Base-by-base conservation (phyloP, 2,329 filamentous ascomycete genomes). In the Aspergillus chevalieri region DNA sequence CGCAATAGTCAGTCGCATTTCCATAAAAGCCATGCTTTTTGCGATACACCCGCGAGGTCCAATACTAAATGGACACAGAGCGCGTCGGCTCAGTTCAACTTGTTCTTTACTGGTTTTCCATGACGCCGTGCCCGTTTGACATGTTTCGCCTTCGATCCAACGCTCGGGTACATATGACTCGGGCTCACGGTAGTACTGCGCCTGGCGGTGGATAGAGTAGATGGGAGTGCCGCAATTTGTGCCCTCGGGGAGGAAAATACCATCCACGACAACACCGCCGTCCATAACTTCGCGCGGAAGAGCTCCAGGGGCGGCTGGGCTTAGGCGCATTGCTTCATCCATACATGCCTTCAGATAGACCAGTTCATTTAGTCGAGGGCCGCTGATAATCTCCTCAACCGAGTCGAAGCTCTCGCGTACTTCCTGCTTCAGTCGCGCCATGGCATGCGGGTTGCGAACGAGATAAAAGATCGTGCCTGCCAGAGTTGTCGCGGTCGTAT, bases 201-300 rank as follows among this genome's bases (percentile, higher is more conserved):
- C 67, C 65, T 86, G 83, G 63, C 86, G 84, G 60, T 87, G 85
- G 56, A 87, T 78, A 2, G 83, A 75, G 68, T 86, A 87, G 62
- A 84, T 80, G 10, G 84, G 80, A 3, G 80, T 81, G 36, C 83
- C 84, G 46, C 85, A 78, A 47, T 85, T 76, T 14, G 76, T 81
- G 43, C 84, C 83, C 3, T 71, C 77, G 1, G 68, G 67, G 8
- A 72, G 55, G 49, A 59, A 65, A 6, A 70, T 61, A 2, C 67
- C 68, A 33, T 71, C 68, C 8, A 72, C 63, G 3, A 66, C 51
- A 2, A 62, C 65, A 3, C 69, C 69, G 24, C 65, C 67, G 17
- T 65, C 58, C 59, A 68, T 66, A n/a, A 65, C 68, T 52, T 70
- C 68, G 14, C 68, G 66, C 3, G 66, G 67, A 21, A 65, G 61